A percentile compares a stretch with the other conserved stretches of the same genome.
phyloP scores from a whole-genome alignment of 495 filamentous ascomycete species.

The Penicillium simplicissimum region DNA sequence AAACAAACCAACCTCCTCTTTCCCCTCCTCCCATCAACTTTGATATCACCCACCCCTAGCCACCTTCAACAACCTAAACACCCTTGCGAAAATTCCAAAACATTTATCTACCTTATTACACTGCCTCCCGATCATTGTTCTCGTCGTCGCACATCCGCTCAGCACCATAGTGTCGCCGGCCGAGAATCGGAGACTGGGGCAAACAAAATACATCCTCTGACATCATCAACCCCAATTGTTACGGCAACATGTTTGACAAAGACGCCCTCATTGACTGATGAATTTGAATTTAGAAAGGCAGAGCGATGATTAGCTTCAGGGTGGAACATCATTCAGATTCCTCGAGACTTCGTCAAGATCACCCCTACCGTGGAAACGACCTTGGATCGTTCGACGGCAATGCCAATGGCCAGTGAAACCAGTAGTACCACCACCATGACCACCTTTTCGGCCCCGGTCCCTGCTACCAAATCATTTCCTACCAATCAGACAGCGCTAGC shows the following conservation, averaged over 20 bases:
- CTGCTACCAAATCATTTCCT: conserved; percentile 45
- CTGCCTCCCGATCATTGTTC: conserved; percentile 10
- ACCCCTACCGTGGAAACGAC: conserved; percentile 42
- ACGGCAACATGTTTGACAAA: background rate
- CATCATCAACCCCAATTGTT: background rate
- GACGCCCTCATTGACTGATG: conserved; percentile 32
- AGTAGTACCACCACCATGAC: conserved; percentile 51
- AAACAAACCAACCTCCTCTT: conserved; percentile 21
- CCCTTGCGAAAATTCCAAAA: conserved; percentile 1
- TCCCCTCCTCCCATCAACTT: conserved; percentile 13
- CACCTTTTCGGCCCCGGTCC: conserved; percentile 47
- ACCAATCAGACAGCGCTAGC: conserved; percentile 50
- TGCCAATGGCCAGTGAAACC: conserved; percentile 53
- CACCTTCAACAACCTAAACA: background rate
- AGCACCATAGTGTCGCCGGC: background rate
- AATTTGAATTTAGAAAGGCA: conserved; percentile 40
- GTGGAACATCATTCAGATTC: conserved; percentile 51
- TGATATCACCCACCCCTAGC: background rate
- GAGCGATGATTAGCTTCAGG: conserved; percentile 55
- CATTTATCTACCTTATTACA: conserved; percentile 3
- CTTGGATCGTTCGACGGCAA: conserved; percentile 41
- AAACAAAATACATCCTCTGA: conserved; percentile 15
- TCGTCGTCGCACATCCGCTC: conserved; percentile 8
- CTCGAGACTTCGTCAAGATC: conserved; percentile 45
- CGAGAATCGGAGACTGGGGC: conserved; percentile 12